Evolutionary conservation across 2,329 filamentous ascomycete genomes (phyloP), one percentile per base, ranked within the genome.

Genomic region (Claviceps pazoutovae): DNA sequence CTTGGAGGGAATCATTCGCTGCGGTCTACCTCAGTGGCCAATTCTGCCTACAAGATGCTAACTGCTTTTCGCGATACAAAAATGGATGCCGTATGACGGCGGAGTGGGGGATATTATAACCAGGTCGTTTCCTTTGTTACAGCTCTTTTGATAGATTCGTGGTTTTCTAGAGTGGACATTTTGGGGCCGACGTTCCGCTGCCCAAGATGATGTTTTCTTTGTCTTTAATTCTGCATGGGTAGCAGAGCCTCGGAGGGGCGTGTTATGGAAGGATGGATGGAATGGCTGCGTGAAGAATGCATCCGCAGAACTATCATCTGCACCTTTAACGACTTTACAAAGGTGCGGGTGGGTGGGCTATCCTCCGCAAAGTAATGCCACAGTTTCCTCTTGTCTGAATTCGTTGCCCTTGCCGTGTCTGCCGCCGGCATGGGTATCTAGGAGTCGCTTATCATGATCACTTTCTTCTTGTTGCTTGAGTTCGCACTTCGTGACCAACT

Each of bases 281-380:
- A 60, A 58, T 63, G 60, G 63, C 62, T 66, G 60, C 62, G 62
- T 61, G 64, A 64, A 60, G 62, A 64, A 67, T 64, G 50, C 42
- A 41, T 51, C 37, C 14, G 50, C 47, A 46, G 38, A 43, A 47
- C 14, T 46, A 62, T 62, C 63, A 61, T 64, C 63, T 65, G 62
- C 66, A 63, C 64, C 65, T 68, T 34, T 64, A 52, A 62, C 65
- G 41, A 49, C 23, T 30, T 16, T 59, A 57, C 9, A 55, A 59
- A 66, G 66, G 63, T 67, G 66, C 57, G 61, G 49, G 62, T 57
- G 63, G 67, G 61, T 61, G 23, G 64, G 36, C 34, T 64, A 65
- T 47, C 34, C 65, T 26, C 37, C 65, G 62, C 69, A 69, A 69
- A 70, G 67, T 70, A 69, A 70, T 68, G 67, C 66, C 64, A 67